Evolutionary conservation across 1,284 basidiomycete species (phyloP).

Genomic region (Vanrija humicola): DNA sequence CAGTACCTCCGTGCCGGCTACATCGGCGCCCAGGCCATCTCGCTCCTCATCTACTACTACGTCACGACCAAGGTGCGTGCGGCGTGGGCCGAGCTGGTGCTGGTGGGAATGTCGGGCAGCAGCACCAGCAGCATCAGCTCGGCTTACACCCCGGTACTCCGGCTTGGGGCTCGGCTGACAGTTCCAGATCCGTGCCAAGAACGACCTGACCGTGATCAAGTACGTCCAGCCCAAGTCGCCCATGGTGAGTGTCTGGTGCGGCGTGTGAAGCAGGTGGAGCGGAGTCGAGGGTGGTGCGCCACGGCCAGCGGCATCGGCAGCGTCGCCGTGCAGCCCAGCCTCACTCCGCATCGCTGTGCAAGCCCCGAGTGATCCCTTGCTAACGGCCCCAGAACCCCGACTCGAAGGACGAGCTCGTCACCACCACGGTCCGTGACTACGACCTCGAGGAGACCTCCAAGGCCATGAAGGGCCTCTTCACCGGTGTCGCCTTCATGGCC

Average conservation of each 20-base stretch:
- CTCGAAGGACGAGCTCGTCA: slow-evolving; percentile 21
- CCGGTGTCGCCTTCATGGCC: slow-evolving; percentile 16
- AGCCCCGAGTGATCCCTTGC: not conserved
- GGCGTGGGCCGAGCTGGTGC: too few species aligned
- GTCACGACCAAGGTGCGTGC: slow-evolving; percentile 14
- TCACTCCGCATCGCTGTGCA: not conserved
- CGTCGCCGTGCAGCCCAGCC: not conserved
- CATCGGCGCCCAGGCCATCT: slow-evolving; percentile 13
- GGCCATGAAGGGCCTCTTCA: slow-evolving; percentile 23
- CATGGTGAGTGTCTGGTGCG: slow-evolving; percentile 10
- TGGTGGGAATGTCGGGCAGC: too few species aligned
- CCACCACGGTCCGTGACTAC: slow-evolving; percentile 23
- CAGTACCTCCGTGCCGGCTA: slow-evolving; percentile 18
- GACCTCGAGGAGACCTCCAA: slow-evolving; percentile 21
- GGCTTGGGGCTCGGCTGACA: slow-evolving; percentile 1
- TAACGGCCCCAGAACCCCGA: slow-evolving; percentile 15
- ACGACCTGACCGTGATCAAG: slow-evolving; percentile 23
- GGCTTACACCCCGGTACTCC: too few species aligned
- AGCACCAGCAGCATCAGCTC: too few species aligned
- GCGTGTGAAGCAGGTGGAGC: not conserved
- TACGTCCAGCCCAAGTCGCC: slow-evolving; percentile 22
- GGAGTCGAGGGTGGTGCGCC: too few species aligned
- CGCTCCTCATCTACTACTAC: slow-evolving; percentile 18
- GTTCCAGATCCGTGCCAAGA: slow-evolving; percentile 17
- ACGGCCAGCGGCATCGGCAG: not conserved